These are phyloP conservation scores for Serendipita indica DNA, from an alignment of 768 basidiomycete species.

Conservation along the genomic window DNA sequence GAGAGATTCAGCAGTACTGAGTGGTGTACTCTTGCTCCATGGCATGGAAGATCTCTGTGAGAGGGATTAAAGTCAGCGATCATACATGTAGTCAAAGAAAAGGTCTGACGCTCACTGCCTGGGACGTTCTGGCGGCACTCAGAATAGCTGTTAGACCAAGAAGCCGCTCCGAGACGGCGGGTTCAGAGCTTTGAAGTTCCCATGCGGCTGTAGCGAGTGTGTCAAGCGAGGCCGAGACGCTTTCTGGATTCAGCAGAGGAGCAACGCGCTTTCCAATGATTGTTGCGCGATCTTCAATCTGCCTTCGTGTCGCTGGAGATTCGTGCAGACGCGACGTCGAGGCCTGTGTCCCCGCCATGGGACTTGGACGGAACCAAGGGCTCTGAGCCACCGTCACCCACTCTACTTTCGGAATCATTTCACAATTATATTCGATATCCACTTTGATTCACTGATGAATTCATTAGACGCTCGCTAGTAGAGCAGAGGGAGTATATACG, in stretches of 20 bases:
- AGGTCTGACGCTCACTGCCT: background rate
- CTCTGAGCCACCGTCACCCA: background rate
- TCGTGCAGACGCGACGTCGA: background rate
- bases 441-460: too few relatives aligned
- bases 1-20: background rate
- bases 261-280: background rate
- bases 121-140: background rate
- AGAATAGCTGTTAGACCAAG: background rate
- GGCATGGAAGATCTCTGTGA: background rate
- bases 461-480: background rate
- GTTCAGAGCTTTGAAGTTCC: background rate
- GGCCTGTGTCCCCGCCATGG: background rate
- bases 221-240: constrained; percentile 2
- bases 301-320: background rate
- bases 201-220: background rate
- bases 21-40: background rate
- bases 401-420: too few relatives aligned
- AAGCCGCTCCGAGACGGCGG: background rate
- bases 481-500: background rate
- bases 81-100: too few relatives aligned
- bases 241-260: background rate
- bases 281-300: constrained; percentile 2
- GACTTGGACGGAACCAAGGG: background rate
- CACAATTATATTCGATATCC: too few relatives aligned
- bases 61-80: background rate